phyloP scores from a whole-genome alignment of 202 grass and related monocot species.

The Zizania palustris region DNA sequence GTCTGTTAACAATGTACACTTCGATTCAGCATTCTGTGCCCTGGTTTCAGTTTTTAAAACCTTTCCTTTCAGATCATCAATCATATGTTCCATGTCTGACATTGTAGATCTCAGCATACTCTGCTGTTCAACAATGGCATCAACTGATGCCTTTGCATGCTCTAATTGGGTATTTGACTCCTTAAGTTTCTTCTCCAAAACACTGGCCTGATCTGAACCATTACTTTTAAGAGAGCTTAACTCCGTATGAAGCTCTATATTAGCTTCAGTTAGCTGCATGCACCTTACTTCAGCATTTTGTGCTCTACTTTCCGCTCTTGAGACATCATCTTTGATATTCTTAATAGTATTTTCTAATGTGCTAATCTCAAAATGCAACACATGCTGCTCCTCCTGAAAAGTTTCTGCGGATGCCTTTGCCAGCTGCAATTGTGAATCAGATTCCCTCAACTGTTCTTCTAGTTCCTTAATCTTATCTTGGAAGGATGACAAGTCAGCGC shows the following conservation, averaged over 20 bases:
- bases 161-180: constrained; percentile 77
- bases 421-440: constrained; percentile 45
- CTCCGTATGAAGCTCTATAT: constrained; percentile 60
- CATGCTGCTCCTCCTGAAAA: constrained; percentile 49
- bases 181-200: constrained; percentile 65
- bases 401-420: constrained; percentile 48
- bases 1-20: constrained; percentile 63
- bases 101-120: constrained; percentile 67
- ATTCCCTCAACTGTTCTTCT: constrained; percentile 60
- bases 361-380: constrained; percentile 38
- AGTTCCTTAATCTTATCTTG: constrained; percentile 55
- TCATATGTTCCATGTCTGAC: constrained; percentile 82
- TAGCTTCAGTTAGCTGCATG: constrained; percentile 56
- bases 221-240: constrained; percentile 50
- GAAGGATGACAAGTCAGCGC: constrained; percentile 32
- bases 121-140: constrained; percentile 76
- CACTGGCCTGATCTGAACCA: constrained; percentile 50
- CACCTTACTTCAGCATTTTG: constrained; percentile 66
- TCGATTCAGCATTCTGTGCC: constrained; percentile 70
- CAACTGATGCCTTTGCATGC: constrained; percentile 79
- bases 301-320: constrained; percentile 62
- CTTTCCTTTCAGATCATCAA: constrained; percentile 78
- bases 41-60: constrained; percentile 79
- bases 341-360: constrained; percentile 53
- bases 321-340: constrained; percentile 56